Evolutionary conservation across 2,329 filamentous ascomycete species (phyloP).

Genomic region (Leptographium flavum): DNA sequence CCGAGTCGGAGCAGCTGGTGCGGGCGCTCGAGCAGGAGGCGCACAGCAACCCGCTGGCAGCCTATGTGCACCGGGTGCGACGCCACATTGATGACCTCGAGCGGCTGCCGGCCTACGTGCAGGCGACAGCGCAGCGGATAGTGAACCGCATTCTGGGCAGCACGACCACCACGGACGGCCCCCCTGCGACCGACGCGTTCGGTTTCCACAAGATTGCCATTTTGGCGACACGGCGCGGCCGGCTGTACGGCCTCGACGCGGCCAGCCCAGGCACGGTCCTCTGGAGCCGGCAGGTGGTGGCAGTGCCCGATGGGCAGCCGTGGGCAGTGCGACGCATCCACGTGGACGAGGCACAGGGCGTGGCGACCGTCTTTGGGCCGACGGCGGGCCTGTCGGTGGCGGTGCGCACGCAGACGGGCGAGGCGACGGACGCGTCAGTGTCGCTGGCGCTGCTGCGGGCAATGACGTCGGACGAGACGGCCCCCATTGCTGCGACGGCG

Average conservation of each 20-base stretch:
- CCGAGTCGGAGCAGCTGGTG: constrained; percentile 58
- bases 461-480: constrained; percentile 7
- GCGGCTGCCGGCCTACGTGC: constrained; percentile 60
- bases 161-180: constrained; percentile 15
- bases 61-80: constrained; percentile 77
- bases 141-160: constrained; percentile 49
- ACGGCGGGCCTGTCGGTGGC: constrained; percentile 47
- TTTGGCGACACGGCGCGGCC: constrained; percentile 64
- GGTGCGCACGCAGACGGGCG: constrained; percentile 39
- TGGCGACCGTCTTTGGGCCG: constrained; percentile 40
- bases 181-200: constrained; percentile 46
- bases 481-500: constrained; percentile 28
- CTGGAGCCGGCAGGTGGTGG: constrained; percentile 57
- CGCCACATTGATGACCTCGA: constrained; percentile 70
- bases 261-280: constrained; percentile 58
- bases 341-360: constrained; percentile 39
- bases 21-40: constrained; percentile 76
- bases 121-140: constrained; percentile 53
- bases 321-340: constrained; percentile 58
- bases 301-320: constrained; percentile 33
- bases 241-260: constrained; percentile 66
- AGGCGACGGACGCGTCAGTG: constrained; percentile 26
- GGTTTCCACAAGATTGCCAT: constrained; percentile 80
- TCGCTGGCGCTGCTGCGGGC: not conserved
- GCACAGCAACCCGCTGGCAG: constrained; percentile 61